Conservation (phyloP, 345 rosid genomes). For the Erucastrum elatum region DNA sequence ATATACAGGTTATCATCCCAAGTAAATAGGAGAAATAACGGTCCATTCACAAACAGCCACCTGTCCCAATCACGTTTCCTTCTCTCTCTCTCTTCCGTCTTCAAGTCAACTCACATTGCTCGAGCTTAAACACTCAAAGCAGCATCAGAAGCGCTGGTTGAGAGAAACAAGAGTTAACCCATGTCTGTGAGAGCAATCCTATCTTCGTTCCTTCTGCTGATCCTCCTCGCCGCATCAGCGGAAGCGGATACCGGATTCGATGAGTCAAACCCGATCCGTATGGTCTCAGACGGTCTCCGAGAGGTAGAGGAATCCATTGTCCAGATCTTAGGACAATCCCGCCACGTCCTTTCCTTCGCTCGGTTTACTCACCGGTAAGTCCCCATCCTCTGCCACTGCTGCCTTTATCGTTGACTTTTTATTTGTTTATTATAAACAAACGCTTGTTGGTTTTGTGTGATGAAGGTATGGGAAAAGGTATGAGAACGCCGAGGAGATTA, state of each 20-base stretch:
- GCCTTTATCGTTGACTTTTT: neutral
- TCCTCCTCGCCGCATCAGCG: slow-evolving; percentile 38
- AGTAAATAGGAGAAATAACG: slow-evolving; percentile 20
- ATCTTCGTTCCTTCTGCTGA: slow-evolving; percentile 38
- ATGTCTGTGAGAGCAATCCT: slow-evolving; percentile 46
- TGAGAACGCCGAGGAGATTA: slow-evolving; percentile 67
- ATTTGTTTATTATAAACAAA: neutral
- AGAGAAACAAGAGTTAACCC: neutral
- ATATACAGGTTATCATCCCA: slow-evolving; percentile 33
- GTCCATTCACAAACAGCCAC: slow-evolving; percentile 25
- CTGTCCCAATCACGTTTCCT: slow-evolving; percentile 28
- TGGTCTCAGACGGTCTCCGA: slow-evolving; percentile 59
- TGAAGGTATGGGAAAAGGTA: slow-evolving; percentile 74
- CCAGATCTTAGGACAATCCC: slow-evolving; percentile 60
- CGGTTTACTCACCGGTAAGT: slow-evolving; percentile 71
- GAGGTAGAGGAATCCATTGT: slow-evolving; percentile 58
- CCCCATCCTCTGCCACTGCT: neutral
- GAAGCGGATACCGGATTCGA: slow-evolving; percentile 52
- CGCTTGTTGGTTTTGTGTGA: neutral
- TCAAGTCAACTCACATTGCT: slow-evolving; percentile 1
- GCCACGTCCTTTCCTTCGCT: slow-evolving; percentile 63
- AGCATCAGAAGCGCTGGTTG: neutral
- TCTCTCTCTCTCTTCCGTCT: slow-evolving; percentile 12
- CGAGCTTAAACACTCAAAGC: neutral
- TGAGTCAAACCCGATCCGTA: slow-evolving; percentile 65